Evolutionary conservation across 352 stramenopile species (phyloP), one percentile per base, ranked within the genome.

Genomic region (Saprolegnia parasitica): DNA sequence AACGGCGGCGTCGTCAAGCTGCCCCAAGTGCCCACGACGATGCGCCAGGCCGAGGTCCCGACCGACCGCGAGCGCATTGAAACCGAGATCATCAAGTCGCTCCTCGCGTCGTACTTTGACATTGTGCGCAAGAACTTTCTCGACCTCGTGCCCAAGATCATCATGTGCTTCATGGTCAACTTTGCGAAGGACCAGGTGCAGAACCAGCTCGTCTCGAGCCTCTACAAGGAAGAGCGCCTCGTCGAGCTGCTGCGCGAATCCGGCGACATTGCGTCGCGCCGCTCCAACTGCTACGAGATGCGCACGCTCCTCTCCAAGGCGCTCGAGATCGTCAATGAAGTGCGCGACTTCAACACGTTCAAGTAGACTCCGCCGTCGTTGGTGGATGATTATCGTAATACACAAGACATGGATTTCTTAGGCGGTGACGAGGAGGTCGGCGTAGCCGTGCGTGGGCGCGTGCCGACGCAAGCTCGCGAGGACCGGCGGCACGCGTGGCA

Each of bases 51-150:
- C 10, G 93, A 98, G 58, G 89, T 98, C 56, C 96, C 96, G 32
- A 98, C 93, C 18, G 96, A 99, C 68, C 81, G 93, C 20, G 96
- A 99, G 83, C 83, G 87, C 52, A 96, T 98, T 52, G 97, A 99
- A 78, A 98, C 95, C 57, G 96, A 99, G 80, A 98, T 99, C 63
- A 99, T 99, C 76, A 99, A 99, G 84, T 98, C 85, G 49, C 65
- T 96, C 65, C 77, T 96, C 18, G 91, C 96, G 49, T 98, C 94
- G 0, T 99, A 99, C 84, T 99, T 99, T 72, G 95, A 97, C 74
- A 99, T 99, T 72, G 97, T 99, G 54, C 84, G 95, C 56, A 98
- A 98, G 86, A 99, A 98, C 78, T 99, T 99, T 77, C 86, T 98
- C 73, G 98, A 99, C 75, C 83, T 99, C 73, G 97, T 99, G 46